Conservation (phyloP, 495 filamentous ascomycete genomes). For the Aspergillus cavernicola region DNA sequence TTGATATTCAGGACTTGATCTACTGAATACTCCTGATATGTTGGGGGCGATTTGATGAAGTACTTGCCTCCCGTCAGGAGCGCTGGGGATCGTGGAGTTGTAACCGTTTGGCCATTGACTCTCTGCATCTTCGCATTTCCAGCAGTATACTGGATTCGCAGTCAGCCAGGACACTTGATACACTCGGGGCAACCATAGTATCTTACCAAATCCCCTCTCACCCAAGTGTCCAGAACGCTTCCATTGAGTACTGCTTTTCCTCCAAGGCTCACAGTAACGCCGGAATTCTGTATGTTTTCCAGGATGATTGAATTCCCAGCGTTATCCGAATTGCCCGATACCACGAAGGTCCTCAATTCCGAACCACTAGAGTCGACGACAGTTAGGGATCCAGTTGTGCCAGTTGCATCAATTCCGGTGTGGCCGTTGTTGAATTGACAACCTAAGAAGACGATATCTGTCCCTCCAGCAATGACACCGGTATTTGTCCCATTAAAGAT, state of each 20-base stretch:
- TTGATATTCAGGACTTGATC: constrained; percentile 46
- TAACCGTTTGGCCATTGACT: constrained; percentile 14
- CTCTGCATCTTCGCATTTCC: constrained; percentile 9
- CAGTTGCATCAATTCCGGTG: constrained; percentile 27
- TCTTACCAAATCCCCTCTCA: constrained; percentile 27
- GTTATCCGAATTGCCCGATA: constrained; percentile 6
- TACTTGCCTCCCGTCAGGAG: constrained; percentile 24
- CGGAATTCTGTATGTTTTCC: constrained; percentile 24
- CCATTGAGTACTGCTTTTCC: constrained; percentile 16
- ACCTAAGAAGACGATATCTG: constrained; percentile 29
- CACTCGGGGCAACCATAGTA: not conserved
- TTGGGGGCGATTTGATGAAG: constrained; percentile 27
- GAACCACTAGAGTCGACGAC: constrained; percentile 39
- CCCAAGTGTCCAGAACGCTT: constrained; percentile 26
- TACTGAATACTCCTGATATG: constrained; percentile 43
- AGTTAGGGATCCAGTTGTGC: constrained; percentile 46
- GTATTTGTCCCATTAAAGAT: constrained; percentile 51
- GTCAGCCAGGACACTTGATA: not conserved
- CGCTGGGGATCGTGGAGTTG: constrained; percentile 13
- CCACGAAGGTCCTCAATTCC: constrained; percentile 41
- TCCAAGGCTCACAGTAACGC: constrained; percentile 21
- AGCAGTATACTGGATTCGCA: constrained; percentile 12
- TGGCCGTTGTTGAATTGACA: constrained; percentile 24
- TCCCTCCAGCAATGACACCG: constrained; percentile 46
- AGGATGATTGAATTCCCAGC: constrained; percentile 29